Conservation (phyloP, 1,284 basidiomycete genomes). For the Gomphus bonarii region DNA sequence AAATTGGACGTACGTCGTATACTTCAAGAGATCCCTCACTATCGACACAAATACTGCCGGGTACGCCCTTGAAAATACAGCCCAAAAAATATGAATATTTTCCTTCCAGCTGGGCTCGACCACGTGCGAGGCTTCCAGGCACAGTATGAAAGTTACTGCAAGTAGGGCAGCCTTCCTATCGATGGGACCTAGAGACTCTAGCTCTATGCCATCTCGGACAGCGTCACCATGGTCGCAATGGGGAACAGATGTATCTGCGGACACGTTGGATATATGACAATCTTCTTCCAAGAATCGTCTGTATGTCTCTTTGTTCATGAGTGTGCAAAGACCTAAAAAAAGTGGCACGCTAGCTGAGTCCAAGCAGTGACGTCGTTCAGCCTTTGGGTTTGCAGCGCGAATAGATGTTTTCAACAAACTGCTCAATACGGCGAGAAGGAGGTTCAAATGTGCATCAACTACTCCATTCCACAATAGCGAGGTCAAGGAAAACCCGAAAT, state of each 20-base stretch:
- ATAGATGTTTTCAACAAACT: not conserved
- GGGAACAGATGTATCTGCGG: not conserved
- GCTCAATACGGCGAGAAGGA: not conserved
- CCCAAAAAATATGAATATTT: not conserved
- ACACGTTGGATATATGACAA: not conserved
- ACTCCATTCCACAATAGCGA: not conserved
- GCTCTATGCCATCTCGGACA: not conserved
- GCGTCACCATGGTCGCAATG: not conserved
- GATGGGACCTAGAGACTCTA: not conserved
- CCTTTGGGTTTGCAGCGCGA: not conserved
- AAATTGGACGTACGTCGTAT: not conserved
- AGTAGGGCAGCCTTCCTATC: not conserved
- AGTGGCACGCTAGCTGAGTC: not conserved
- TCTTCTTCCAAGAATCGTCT: conserved; percentile 5
- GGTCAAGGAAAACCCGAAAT: conserved; percentile 6
- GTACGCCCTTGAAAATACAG: not conserved
- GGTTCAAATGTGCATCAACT: not conserved
- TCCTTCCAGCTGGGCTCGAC: not conserved
- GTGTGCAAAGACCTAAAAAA: not conserved
- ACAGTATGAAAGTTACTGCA: not conserved
- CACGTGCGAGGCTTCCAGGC: not conserved
- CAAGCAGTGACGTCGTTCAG: not conserved
- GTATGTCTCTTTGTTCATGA: not conserved
- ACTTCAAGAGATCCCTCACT: not conserved
- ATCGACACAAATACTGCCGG: not conserved